Percentiles rank a stretch among this genome's conserved stretches.
Evolutionary conservation across 1,139 yeast genomes (phyloP).

Genomic region (Kodamaea derodonti): DNA sequence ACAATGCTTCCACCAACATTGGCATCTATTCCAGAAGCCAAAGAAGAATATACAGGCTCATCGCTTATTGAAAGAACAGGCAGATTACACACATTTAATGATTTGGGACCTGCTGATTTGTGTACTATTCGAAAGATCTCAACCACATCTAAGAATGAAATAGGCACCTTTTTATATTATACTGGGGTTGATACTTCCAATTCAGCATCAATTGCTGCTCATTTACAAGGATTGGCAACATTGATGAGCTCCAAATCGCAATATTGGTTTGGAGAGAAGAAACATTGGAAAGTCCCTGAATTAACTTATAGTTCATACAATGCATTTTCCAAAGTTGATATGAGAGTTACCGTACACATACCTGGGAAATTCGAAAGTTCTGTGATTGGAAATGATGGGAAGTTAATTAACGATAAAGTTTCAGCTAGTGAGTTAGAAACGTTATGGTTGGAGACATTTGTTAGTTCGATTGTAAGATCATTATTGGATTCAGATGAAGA

Average conservation of each 20-base stretch:
- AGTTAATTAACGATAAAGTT: constrained; percentile 36
- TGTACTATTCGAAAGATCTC: constrained; percentile 61
- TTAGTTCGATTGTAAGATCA: constrained; percentile 63
- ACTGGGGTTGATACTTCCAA: constrained; percentile 58
- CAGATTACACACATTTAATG: constrained; percentile 42
- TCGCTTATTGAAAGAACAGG: constrained; percentile 51
- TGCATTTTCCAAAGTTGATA: constrained; percentile 42
- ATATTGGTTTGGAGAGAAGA: constrained; percentile 62
- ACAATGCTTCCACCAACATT: constrained; percentile 41
- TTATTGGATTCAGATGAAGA: constrained; percentile 68
- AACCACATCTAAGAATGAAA: constrained; percentile 38
- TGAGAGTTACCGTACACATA: constrained; percentile 27
- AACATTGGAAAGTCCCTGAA: constrained; percentile 71
- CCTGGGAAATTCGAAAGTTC: constrained; percentile 52
- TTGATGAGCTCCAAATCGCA: constrained; percentile 55
- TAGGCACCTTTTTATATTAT: constrained; percentile 53
- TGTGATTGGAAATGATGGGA: constrained; percentile 48
- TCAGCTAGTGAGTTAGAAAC: constrained; percentile 33
- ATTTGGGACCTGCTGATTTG: constrained; percentile 88
- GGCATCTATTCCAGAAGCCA: constrained; percentile 49
- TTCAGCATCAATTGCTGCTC: constrained; percentile 64
- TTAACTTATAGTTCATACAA: constrained; percentile 47
- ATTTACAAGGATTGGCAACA: constrained; percentile 72
- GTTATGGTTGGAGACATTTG: constrained; percentile 67
- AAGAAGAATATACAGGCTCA: constrained; percentile 49